Base-by-base conservation (phyloP, 163 green algal genomes). In the Coccomyxa subellipsoidea region DNA sequence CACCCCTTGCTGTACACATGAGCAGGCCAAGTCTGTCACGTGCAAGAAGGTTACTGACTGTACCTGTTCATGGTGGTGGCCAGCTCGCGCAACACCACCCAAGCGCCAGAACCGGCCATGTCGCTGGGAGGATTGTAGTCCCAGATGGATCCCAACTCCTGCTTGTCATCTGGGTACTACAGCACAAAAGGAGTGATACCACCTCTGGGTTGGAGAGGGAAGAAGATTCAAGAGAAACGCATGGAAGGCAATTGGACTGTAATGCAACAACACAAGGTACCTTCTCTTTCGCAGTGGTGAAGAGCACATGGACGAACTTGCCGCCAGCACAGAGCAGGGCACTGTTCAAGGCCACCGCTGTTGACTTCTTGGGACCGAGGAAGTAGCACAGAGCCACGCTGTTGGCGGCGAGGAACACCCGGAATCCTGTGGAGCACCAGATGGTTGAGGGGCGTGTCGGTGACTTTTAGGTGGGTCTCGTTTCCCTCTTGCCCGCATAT, bases 21-120 rank as follows among this genome's bases (percentile, higher is more conserved):
- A n/a, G n/a, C n/a, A n/a, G n/a, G n/a, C n/a, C n/a, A n/a, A n/a
- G n/a, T n/a, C n/a, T n/a, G n/a, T n/a, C n/a, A n/a, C n/a, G n/a
- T n/a, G n/a, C n/a, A n/a, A n/a, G 37, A 39, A 27, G n/a, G 37
- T n/a, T n/a, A n/a, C n/a, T n/a, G n/a, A n/a, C n/a, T 39, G 27
- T 47, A 72, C 76, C n/a, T 47, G 31, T 23, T 72, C 39, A 81
- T 38, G 29, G 76, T 81, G 32, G 32, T 71, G 12, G 40, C 76
- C 29, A 81, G 40, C 76, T 81, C 76, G 4, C 36, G 39, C 21
- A 81, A 27, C 23, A 81, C 76, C 21, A 37, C 69, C 76, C 76
- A 81, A 25, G 47, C 40, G 5, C 76, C 76, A n/a, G 76, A 81
- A 53, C 47, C 54, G 8, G 36, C 76, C 76, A 72, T 21, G 27